phyloP scores from a whole-genome alignment of 139 green algal species.

The Chlorella sp. region DNA sequence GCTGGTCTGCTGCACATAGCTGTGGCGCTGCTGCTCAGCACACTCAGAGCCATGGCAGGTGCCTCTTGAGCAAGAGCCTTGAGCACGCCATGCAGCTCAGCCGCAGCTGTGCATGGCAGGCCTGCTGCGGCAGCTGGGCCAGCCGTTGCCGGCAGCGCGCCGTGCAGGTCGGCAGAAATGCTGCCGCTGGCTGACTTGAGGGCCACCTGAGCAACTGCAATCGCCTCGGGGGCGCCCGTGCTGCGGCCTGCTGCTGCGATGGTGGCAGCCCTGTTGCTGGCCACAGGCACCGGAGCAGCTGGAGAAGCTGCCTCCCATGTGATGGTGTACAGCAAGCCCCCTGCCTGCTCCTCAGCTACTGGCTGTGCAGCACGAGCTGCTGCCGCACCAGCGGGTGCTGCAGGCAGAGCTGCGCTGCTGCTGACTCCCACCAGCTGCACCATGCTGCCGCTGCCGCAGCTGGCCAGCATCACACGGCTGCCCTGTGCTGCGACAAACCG shows the following conservation, averaged over 20 bases:
- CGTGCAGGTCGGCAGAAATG: neutral
- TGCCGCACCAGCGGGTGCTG: too few species aligned
- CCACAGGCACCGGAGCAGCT: neutral
- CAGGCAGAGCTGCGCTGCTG: too few species aligned
- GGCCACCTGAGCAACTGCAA: conserved; percentile 1
- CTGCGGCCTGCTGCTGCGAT: neutral
- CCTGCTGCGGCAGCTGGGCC: neutral
- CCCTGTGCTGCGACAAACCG: neutral
- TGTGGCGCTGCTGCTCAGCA: neutral
- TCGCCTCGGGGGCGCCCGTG: neutral
- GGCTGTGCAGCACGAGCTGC: neutral
- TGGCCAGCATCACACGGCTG: neutral
- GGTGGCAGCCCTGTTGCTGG: neutral
- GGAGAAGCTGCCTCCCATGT: conserved; percentile 11
- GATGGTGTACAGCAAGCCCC: conserved; percentile 18
- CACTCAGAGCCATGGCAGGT: neutral
- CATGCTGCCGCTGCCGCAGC: neutral
- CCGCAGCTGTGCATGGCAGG: neutral
- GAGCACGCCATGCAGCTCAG: conserved; percentile 39
- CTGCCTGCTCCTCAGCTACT: neutral
- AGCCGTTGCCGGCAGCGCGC: neutral
- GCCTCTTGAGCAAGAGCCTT: conserved; percentile 47
- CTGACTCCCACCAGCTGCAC: neutral
- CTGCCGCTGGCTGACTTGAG: neutral
- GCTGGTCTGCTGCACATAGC: neutral